phyloP scores from a whole-genome alignment of 352 stramenopile genomes.

The Pythium periplocum region DNA sequence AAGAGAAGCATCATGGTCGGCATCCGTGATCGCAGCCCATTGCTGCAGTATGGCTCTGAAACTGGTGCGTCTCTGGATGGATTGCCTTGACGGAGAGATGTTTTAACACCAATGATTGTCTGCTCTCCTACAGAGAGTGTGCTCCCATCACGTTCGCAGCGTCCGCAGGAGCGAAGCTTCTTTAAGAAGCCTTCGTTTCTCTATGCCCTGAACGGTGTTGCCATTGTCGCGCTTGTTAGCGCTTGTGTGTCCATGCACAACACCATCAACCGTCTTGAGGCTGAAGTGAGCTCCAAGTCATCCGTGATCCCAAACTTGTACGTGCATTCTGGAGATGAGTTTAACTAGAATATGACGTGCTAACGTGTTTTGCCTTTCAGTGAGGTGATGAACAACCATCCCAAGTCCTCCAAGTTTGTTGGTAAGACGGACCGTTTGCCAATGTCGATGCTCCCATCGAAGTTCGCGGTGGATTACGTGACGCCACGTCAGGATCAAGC shows the following conservation, averaged over 20 bases:
- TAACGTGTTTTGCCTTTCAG: conserved; percentile 7
- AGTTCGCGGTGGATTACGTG: conserved; percentile 76
- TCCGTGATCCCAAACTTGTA: conserved; percentile 7
- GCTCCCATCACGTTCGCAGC: conserved; percentile 11
- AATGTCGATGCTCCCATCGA: conserved; percentile 67
- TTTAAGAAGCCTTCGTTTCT: conserved; percentile 33
- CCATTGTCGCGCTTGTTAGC: conserved; percentile 46
- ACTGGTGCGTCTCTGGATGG: conserved; percentile 12
- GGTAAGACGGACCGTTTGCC: conserved; percentile 39
- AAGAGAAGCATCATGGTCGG: conserved; percentile 6
- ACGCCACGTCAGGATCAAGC: conserved; percentile 71
- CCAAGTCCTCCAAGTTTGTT: conserved; percentile 12
- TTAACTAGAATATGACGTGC: neutral
- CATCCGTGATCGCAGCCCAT: conserved; percentile 40
- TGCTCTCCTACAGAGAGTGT: conserved; percentile 5
- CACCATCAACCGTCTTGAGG: conserved; percentile 51
- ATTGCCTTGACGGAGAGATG: neutral
- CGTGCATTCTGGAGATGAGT: neutral
- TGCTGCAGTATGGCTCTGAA: conserved; percentile 60
- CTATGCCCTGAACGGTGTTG: conserved; percentile 53
- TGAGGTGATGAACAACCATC: conserved; percentile 12
- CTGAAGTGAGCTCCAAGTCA: conserved; percentile 18
- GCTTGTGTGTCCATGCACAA: conserved; percentile 70
- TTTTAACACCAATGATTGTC: neutral
- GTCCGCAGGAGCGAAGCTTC: conserved; percentile 9